phyloP scores from a whole-genome alignment of 1,139 yeast genomes.

The Insectozyma bohioensis region DNA sequence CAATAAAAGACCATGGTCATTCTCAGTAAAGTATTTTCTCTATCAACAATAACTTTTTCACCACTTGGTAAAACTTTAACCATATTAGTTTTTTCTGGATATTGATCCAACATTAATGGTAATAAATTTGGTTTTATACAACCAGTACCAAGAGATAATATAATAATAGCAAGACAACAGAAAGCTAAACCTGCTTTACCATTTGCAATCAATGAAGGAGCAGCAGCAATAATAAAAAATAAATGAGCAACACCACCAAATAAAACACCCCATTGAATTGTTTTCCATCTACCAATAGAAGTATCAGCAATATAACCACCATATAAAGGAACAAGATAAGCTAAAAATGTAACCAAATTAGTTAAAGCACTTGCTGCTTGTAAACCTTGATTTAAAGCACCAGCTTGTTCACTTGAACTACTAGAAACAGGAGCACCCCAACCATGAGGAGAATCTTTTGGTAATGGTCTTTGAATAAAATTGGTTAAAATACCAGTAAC shows the following conservation, averaged over 20 bases:
- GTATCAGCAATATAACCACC: constrained; percentile 49
- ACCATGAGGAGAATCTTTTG: constrained; percentile 50
- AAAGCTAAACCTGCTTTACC: constrained; percentile 34
- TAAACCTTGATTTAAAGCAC: constrained; percentile 46
- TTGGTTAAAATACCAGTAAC: constrained; percentile 42
- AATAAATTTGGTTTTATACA: constrained; percentile 52
- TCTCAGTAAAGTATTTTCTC: constrained; percentile 68
- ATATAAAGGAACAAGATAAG: constrained; percentile 42
- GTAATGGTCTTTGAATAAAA: constrained; percentile 49
- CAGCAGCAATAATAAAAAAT: constrained; percentile 39
- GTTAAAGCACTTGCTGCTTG: constrained; percentile 41
- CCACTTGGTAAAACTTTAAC: constrained; percentile 61
- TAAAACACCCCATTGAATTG: constrained; percentile 41
- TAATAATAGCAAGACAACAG: constrained; percentile 34
- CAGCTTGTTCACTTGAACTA: constrained; percentile 43
- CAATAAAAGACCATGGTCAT: constrained; percentile 77
- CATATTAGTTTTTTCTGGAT: constrained; percentile 53
- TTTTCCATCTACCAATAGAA: constrained; percentile 39
- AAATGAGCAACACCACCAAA: constrained; percentile 42
- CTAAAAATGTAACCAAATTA: constrained; percentile 38
- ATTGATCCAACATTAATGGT: constrained; percentile 54
- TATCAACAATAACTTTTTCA: constrained; percentile 68
- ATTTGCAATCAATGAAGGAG: constrained; percentile 35
- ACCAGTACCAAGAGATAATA: constrained; percentile 48
- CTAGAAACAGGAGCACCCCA: constrained; percentile 40